A percentile compares a stretch with the other conserved stretches of the same genome.
phyloP scores from a whole-genome alignment of 139 green algal genomes.

The Chlorella sp. region DNA sequence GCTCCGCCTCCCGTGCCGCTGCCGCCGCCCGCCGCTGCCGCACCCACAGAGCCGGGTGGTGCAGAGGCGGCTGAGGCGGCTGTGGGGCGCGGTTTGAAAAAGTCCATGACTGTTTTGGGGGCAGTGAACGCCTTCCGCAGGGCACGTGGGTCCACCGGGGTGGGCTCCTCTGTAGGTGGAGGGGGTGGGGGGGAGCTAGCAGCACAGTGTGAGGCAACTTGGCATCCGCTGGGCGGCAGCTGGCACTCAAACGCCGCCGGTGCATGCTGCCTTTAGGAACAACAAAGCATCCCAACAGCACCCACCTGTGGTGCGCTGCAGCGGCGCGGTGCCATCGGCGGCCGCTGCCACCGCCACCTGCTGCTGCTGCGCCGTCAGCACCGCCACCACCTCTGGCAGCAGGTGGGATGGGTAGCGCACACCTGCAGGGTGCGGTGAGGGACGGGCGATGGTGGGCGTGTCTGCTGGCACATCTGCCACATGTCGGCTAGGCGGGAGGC shows the following conservation, averaged over 20 bases:
- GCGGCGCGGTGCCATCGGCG: neutral
- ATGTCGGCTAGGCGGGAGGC: too few relatives aligned
- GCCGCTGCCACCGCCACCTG: neutral
- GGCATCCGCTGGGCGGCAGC: neutral
- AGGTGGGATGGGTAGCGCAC: conserved; percentile 72
- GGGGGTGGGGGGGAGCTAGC: neutral
- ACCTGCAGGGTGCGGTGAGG: conserved; percentile 34
- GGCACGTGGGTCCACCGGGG: conserved; percentile 52
- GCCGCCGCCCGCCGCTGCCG: neutral
- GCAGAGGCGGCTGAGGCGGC: neutral
- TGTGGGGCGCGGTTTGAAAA: conserved; percentile 51
- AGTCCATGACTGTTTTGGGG: conserved; percentile 60
- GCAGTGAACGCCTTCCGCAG: conserved; percentile 53
- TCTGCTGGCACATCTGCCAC: neutral
- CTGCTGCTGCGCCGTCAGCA: conserved; percentile 42
- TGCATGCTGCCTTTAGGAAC: neutral
- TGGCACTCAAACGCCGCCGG: neutral
- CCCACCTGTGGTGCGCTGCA: neutral
- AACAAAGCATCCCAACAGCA: neutral
- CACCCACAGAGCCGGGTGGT: neutral
- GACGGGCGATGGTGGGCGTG: neutral
- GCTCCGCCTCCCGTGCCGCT: too few relatives aligned
- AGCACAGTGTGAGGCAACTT: neutral
- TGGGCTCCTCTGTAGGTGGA: conserved; percentile 40
- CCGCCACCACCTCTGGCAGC: conserved; percentile 68